A percentile compares a stretch with the other conserved stretches of the same genome.
These are phyloP conservation scores for Xylaria bambusicola DNA, from an alignment of 495 filamentous ascomycete species.

Conservation along the genomic window DNA sequence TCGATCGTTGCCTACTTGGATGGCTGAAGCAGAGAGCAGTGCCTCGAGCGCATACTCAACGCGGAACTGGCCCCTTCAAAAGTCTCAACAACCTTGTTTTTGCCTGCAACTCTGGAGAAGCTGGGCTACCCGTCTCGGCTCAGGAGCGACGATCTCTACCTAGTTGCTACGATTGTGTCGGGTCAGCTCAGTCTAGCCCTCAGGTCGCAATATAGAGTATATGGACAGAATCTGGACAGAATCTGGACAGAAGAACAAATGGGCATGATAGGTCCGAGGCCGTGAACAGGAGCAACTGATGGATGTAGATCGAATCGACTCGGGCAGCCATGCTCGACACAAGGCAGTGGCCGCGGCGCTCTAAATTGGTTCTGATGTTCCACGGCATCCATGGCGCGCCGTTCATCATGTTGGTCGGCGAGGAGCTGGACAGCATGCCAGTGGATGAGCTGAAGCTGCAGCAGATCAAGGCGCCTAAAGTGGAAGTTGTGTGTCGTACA, in stretches of 20 bases:
- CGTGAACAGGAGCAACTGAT: background rate
- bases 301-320: background rate
- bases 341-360: slow-evolving; percentile 3
- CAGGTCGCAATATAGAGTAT: background rate
- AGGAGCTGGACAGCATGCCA: background rate
- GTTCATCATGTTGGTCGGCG: background rate
- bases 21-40: slow-evolving; percentile 2
- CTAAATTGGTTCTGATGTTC: slow-evolving; percentile 8
- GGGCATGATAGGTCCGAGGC: too few species aligned
- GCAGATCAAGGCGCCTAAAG: background rate
- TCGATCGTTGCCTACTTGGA: slow-evolving; percentile 14
- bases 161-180: background rate
- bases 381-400: slow-evolving; percentile 2
- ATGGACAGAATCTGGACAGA: too few species aligned
- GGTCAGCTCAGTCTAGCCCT: slow-evolving; percentile 8
- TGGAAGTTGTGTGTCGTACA: background rate
- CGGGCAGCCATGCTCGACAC: slow-evolving; percentile 14
- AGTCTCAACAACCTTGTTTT: slow-evolving; percentile 1
- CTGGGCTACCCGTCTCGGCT: background rate
- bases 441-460: background rate
- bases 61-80: slow-evolving; percentile 6
- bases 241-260: background rate
- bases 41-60: too few species aligned
- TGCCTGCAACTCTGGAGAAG: background rate
- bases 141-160: slow-evolving; percentile 10